Base-by-base conservation (phyloP, 768 basidiomycete species). In the Tylopilus subfusipes region DNA sequence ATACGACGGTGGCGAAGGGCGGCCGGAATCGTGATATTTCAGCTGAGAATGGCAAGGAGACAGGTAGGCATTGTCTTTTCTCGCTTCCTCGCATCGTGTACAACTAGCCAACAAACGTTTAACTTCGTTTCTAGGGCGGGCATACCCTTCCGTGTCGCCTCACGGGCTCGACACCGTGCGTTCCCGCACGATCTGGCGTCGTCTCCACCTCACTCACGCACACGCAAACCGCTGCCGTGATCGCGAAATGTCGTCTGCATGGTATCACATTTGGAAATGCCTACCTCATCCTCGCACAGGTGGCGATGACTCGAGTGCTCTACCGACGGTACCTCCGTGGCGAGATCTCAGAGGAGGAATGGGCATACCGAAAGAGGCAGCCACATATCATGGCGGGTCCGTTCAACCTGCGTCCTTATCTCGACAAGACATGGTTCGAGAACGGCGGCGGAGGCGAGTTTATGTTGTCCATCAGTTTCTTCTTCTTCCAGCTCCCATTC, bases 251-350 rank as follows among this genome's bases (percentile, higher is more conserved):
- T 56, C 76, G 76, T 40, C 58, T 66, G 27, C 63, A 78, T 8
- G 44, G 25, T 6, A 2, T 84, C n/a, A 82, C 82, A 0, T 78
- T 84, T 36, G 83, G 83, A 2, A 75, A 76, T 45, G 79, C 73
- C 4, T 76, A 73, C 43, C 73, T 80, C 2, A 70, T 79, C 2
- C 71, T 84, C 19, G 76, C 71, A 1, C 84, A 85, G 60, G 69
- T 83, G 5, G 82, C 78, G 0, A 66, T 80, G 50, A 73, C 82
- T 6, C 79, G 83, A 1, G 58, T 83, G 11, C 72, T 85, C 13
- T 76, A 78, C 45, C 72, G 75, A 27, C 73, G 70, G 38, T 81
- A 52, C 30, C 10, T 45, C 4, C 36, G 52, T 16, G 44, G 52
- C 29, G 36, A 53, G 27, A 45, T 52, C 19, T 52, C 52, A 4